These are phyloP conservation scores for Usnea hakonensis DNA, from an alignment of 495 filamentous ascomycete species.

Conservation along the genomic window DNA sequence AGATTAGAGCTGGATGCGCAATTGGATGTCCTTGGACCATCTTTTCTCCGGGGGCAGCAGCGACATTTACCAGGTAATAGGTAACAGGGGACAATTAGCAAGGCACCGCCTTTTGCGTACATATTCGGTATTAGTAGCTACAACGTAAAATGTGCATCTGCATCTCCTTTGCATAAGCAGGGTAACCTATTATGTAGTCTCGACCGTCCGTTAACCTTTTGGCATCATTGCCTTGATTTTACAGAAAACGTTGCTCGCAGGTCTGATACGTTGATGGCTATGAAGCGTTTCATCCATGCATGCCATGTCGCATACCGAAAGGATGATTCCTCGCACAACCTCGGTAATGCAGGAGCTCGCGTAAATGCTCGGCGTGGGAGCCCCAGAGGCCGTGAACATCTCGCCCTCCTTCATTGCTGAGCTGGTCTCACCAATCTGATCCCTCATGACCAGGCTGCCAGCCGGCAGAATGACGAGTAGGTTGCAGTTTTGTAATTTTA, in stretches of 20 bases:
- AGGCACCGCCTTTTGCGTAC: neutral
- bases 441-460: neutral
- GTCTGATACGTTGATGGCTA: neutral
- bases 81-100: neutral
- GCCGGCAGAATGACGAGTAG: constrained; percentile 17
- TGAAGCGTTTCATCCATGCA: no score
- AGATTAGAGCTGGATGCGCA: neutral
- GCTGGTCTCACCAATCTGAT: neutral
- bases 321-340: no score
- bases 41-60: neutral
- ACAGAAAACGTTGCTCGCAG: no score
- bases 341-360: neutral
- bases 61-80: neutral
- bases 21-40: neutral
- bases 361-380: neutral
- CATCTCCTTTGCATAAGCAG: no score
- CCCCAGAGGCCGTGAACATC: no score
- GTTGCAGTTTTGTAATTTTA: neutral
- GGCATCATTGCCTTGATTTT: neutral
- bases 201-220: neutral
- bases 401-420: neutral
- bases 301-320: no score
- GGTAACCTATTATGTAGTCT: no score
- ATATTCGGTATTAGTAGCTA: no score
- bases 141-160: no score